These are phyloP conservation scores for Microcyclosporella mali DNA, from an alignment of 2,329 filamentous ascomycete species.

Conservation along the genomic window DNA sequence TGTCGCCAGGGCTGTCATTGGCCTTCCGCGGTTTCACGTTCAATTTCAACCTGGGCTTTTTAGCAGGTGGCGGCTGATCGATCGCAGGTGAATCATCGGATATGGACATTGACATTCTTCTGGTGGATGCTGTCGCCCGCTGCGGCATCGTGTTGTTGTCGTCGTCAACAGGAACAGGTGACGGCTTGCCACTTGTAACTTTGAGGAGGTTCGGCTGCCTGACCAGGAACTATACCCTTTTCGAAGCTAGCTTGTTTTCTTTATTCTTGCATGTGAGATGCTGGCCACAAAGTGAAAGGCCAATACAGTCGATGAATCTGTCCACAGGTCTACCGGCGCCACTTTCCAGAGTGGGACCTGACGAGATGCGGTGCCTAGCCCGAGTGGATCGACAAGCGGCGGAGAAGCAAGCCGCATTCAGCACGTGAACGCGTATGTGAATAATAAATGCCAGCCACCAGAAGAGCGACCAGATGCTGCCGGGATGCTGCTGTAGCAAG, in stretches of 20 bases:
- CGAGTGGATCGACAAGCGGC: too few relatives aligned
- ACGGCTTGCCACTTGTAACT: slow-evolving; percentile 9
- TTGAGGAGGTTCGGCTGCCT: too few relatives aligned
- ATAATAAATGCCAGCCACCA: too few relatives aligned
- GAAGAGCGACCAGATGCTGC: too few relatives aligned
- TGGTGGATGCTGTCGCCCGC: too few relatives aligned
- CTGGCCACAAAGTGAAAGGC: slow-evolving; percentile 27
- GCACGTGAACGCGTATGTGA: too few relatives aligned
- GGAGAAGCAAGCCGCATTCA: too few relatives aligned
- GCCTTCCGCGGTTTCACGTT: slow-evolving; percentile 19
- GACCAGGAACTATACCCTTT: too few relatives aligned
- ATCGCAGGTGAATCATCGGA: not conserved
- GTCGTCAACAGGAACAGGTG: not conserved
- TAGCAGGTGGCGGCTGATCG: slow-evolving; percentile 19
- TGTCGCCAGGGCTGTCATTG: slow-evolving; percentile 11
- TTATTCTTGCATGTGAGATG: slow-evolving; percentile 25
- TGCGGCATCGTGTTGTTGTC: not conserved
- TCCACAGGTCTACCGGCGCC: not conserved
- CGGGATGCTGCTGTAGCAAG: too few relatives aligned
- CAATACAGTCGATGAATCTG: slow-evolving; percentile 7
- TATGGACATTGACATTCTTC: too few relatives aligned
- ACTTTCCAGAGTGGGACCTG: too few relatives aligned
- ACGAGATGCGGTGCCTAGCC: too few relatives aligned
- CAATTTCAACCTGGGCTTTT: slow-evolving; percentile 25
- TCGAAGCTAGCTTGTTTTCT: slow-evolving; percentile 10